Evolutionary conservation across 306 rosid genomes (phyloP), one percentile per base, ranked within the genome.

Genomic region (Albizia julibrissin): DNA sequence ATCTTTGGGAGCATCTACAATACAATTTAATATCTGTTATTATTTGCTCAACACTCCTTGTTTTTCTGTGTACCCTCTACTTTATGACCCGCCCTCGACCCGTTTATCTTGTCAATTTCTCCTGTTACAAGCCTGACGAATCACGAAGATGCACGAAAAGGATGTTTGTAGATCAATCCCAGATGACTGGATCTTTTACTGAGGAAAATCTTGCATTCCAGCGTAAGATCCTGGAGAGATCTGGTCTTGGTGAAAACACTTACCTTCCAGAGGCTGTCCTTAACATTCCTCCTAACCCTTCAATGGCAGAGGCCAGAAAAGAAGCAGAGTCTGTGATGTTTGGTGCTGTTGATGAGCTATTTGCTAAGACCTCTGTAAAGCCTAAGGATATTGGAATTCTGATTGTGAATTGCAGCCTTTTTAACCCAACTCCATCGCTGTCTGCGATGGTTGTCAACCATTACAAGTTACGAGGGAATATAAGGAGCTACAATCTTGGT

Each of bases 341-440:
- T 76, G 97, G 98, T 31, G 98, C 98, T 46, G 89, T 93, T 46
- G 98, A 93, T 69, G 91, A 91, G 85, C 89, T 93, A 1, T 83
- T 93, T 39, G 85, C 92, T 0, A 93, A 91, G 90, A 91, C 97
- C 3, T 16, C 80, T 22, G 86, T 91, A 14, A 93, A 93, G 80
- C 87, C 98, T 6, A 91, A 93, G 68, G 94, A 90, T 84, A 90
- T 91, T 40, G 98, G 98, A 31, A 87, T 93, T 75, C 77, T 93
- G 89, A 87, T 93, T 49, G 92, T 93, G 66, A 93, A 93, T 83
- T 93, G 94, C 88, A 93, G 98, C 83, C 84, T 91, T 72, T 93
- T 93, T 77, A 90, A 91, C 80, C 98, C 98, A 9, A 93, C 97
- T 3, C 98, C 97, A 3, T 93, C 98, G 2, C 98, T 93, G 46